phyloP scores from a whole-genome alignment of 495 filamentous ascomycete genomes.

The Terfezia boudieri region DNA sequence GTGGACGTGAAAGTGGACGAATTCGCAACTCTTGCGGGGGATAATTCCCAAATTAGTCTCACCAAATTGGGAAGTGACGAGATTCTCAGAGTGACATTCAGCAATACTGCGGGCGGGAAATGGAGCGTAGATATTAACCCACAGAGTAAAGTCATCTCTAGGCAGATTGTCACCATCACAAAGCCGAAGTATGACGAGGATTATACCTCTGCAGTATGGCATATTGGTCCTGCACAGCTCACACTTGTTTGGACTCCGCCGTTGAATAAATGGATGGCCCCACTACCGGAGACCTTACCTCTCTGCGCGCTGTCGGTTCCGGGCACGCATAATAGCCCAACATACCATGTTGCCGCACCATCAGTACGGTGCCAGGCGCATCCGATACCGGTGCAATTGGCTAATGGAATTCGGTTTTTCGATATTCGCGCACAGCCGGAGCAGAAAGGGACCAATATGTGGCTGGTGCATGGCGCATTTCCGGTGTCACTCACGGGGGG shows the following conservation, averaged over 20 bases:
- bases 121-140: conserved; percentile 23
- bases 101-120: conserved; percentile 31
- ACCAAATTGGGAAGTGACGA: conserved; percentile 36
- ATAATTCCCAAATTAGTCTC: conserved; percentile 19
- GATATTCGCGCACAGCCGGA: conserved; percentile 50
- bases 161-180: conserved; percentile 20
- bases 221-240: conserved; percentile 40
- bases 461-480: conserved; percentile 57
- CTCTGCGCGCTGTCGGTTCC: conserved; percentile 74
- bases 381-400: conserved; percentile 47
- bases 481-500: conserved; percentile 43
- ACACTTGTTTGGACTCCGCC: conserved; percentile 52
- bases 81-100: conserved; percentile 38
- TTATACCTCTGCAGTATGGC: conserved; percentile 47
- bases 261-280: conserved; percentile 59
- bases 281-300: conserved; percentile 40
- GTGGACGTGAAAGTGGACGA: conserved; percentile 30
- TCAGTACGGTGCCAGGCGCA: conserved; percentile 88
- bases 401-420: conserved; percentile 84
- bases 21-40: not conserved
- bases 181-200: conserved; percentile 18
- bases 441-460: conserved; percentile 28
- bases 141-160: conserved; percentile 12
- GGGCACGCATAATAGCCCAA: conserved; percentile 87
- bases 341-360: conserved; percentile 59